Evolutionary conservation across 2,329 filamentous ascomycete genomes (phyloP).

Genomic region (Penicillium aurantiogriseum): DNA sequence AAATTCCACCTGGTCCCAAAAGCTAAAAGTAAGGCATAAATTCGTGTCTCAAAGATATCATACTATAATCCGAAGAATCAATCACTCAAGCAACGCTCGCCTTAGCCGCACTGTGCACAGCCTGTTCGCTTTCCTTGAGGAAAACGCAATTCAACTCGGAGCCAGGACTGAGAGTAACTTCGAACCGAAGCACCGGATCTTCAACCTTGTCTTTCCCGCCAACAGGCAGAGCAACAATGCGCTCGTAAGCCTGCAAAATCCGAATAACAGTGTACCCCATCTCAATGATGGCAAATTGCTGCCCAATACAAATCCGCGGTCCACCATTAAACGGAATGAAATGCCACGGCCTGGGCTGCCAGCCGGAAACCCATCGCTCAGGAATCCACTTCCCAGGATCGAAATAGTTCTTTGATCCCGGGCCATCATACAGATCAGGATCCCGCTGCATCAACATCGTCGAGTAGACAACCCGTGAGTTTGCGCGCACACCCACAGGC

Average conservation of each 20-base stretch:
- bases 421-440: constrained; percentile 49
- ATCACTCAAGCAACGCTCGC: not conserved
- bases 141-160: constrained; percentile 43
- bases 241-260: constrained; percentile 44
- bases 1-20: not conserved
- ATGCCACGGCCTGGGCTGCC: constrained; percentile 55
- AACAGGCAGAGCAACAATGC: constrained; percentile 35
- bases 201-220: constrained; percentile 34
- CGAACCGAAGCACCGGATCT: constrained; percentile 38
- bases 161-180: constrained; percentile 41
- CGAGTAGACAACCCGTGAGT: constrained; percentile 52
- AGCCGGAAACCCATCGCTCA: constrained; percentile 51
- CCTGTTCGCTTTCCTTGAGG: constrained; percentile 29
- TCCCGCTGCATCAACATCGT: constrained; percentile 54
- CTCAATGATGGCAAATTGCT: constrained; percentile 60
- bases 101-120: not conserved
- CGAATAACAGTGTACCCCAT: constrained; percentile 53
- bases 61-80: not conserved
- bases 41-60: not conserved
- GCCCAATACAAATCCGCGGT: constrained; percentile 56
- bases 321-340: constrained; percentile 57
- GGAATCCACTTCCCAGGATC: constrained; percentile 49
- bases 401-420: constrained; percentile 37
- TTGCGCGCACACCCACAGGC: constrained; percentile 48
- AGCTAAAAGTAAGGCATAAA: not conserved